Evolutionary conservation across 176 grass and related monocot genomes (phyloP).

Genomic region (Oryza coarctata): DNA sequence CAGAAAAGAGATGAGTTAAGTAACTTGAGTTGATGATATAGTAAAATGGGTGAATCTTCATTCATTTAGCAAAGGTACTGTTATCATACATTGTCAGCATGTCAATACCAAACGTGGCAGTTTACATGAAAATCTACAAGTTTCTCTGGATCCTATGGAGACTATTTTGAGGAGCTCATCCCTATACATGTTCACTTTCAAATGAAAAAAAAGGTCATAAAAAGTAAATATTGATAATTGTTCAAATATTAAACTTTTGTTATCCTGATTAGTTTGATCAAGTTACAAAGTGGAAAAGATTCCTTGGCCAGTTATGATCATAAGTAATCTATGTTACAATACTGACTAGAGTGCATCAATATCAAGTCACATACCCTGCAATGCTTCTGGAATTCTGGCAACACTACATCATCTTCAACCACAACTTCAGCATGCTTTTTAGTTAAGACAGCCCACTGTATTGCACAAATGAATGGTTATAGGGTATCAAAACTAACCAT

Average conservation of each 20-base stretch:
- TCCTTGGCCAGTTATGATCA: slow-evolving; percentile 9
- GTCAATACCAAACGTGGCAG: not conserved
- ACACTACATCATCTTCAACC: slow-evolving; percentile 69
- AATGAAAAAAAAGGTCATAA: not conserved
- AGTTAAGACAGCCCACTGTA: slow-evolving; percentile 90
- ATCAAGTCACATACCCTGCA: slow-evolving; percentile 69
- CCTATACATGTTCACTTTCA: slow-evolving; percentile 10
- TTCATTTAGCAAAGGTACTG: not conserved
- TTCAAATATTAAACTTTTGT: not conserved
- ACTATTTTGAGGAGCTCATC: slow-evolving; percentile 2
- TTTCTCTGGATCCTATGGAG: not conserved
- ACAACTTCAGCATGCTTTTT: slow-evolving; percentile 94
- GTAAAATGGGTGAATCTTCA: not conserved
- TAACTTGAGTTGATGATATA: not conserved
- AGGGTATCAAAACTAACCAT: slow-evolving; percentile 11
- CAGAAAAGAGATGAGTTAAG: not conserved
- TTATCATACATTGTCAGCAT: not conserved
- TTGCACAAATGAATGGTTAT: slow-evolving; percentile 8
- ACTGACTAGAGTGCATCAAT: slow-evolving; percentile 18
- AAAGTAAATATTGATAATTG: not conserved
- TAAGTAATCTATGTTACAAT: slow-evolving; percentile 17
- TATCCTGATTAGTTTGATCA: slow-evolving; percentile 11
- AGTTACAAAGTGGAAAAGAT: not conserved
- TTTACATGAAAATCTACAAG: slow-evolving; percentile 3
- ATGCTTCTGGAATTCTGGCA: slow-evolving; percentile 78